These are phyloP conservation scores for Pleurotus eryngii DNA, from an alignment of 768 basidiomycete species.

Conservation along the genomic window DNA sequence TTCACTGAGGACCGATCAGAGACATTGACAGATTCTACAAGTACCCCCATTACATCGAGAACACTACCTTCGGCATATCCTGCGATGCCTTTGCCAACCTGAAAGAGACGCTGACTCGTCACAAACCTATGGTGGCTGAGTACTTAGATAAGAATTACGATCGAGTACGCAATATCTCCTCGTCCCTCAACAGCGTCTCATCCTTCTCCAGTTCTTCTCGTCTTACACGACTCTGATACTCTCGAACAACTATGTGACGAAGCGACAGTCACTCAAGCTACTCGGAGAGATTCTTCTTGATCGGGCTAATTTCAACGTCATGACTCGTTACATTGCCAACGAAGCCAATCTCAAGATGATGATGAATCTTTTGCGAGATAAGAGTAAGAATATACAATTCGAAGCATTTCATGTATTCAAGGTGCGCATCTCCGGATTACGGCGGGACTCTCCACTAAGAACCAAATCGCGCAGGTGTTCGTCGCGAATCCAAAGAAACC, in stretches of 20 bases:
- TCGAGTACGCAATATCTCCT: constrained; percentile 50
- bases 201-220: constrained; percentile 75
- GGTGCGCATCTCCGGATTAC: constrained; percentile 41
- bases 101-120: constrained; percentile 95
- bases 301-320: constrained; percentile 96
- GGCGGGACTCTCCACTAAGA: not conserved
- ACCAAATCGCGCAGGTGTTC: constrained; percentile 61
- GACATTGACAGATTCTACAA: constrained; percentile 75
- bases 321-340: constrained; percentile 95
- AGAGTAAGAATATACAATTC: constrained; percentile 99
- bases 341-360: constrained; percentile 99
- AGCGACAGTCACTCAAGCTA: constrained; percentile 96
- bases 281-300: constrained; percentile 97
- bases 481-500: constrained; percentile 99
- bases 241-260: constrained; percentile 98
- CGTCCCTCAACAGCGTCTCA: not conserved
- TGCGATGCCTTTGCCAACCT: constrained; percentile 97
- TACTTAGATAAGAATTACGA: constrained; percentile 98
- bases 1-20: not conserved
- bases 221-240: constrained; percentile 92
- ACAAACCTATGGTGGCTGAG: constrained; percentile 97
- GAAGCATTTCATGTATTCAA: constrained; percentile 99
- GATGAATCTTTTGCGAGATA: constrained; percentile 98
- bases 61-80: constrained; percentile 96
- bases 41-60: constrained; percentile 95